phyloP scores from a whole-genome alignment of 2,329 filamentous ascomycete genomes.

The Penicillium sp. region DNA sequence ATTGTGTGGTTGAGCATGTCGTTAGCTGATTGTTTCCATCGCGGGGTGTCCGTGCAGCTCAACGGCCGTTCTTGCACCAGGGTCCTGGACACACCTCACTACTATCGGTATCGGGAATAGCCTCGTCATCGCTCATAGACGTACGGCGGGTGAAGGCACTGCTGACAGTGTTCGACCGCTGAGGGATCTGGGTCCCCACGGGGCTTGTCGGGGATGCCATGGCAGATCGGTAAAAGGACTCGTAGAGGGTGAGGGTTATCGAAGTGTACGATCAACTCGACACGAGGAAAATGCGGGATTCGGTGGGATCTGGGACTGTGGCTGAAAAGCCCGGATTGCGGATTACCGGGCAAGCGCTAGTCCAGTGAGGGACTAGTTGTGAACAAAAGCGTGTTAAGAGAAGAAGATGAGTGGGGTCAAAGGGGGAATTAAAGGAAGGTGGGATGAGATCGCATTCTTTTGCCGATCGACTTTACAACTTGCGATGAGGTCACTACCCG shows the following conservation, averaged over 20 bases:
- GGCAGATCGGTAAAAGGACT: constrained; percentile 2
- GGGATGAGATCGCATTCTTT: constrained; percentile 9
- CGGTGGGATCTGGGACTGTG: constrained; percentile 4
- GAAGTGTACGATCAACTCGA: not conserved
- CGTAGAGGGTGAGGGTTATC: not conserved
- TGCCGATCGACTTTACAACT: constrained; percentile 3
- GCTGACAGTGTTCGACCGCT: constrained; percentile 31
- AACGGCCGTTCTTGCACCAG: not conserved
- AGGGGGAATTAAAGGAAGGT: not conserved
- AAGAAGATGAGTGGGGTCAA: not conserved
- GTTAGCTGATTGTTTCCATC: constrained; percentile 1
- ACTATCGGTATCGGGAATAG: constrained; percentile 39
- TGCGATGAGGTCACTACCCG: constrained; percentile 12
- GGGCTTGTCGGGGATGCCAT: constrained; percentile 31
- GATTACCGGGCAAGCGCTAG: constrained; percentile 11
- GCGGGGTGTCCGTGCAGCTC: not conserved
- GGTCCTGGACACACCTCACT: constrained; percentile 33
- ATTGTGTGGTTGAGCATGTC: not conserved
- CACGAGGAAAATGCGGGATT: constrained; percentile 1
- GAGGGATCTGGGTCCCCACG: constrained; percentile 29
- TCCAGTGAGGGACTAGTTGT: constrained; percentile 11
- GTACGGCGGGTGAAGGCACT: constrained; percentile 32
- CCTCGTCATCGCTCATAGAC: constrained; percentile 39
- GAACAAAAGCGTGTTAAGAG: not conserved
- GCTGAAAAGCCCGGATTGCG: constrained; percentile 5